Evolutionary conservation across 805 yeast species (phyloP).

Genomic region (Nakazawaea wickerhamii): DNA sequence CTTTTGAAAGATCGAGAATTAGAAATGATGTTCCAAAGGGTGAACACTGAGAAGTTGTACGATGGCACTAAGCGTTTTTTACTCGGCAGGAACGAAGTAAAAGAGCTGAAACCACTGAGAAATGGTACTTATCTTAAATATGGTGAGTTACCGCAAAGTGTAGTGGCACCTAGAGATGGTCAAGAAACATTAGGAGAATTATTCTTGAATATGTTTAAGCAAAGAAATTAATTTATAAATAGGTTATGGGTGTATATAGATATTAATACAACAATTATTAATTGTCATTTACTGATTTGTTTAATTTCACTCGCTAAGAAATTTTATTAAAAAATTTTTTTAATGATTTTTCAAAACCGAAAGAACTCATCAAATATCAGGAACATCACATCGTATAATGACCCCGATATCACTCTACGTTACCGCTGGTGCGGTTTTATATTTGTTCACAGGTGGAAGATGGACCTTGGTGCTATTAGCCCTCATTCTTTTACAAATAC

Average conservation of each 20-base stretch:
- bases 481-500: conserved; percentile 14
- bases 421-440: conserved; percentile 16
- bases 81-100: conserved; percentile 8
- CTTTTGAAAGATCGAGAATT: conserved; percentile 40
- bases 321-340: not conserved
- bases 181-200: conserved; percentile 26
- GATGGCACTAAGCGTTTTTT: conserved; percentile 20
- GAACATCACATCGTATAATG: too few species aligned
- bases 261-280: too few species aligned
- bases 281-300: too few species aligned
- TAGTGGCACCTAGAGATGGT: conserved; percentile 10
- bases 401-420: conserved; percentile 1
- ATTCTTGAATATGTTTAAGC: conserved; percentile 21
- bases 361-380: too few species aligned
- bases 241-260: too few species aligned
- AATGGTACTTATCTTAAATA: conserved; percentile 13
- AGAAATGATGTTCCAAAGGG: conserved; percentile 30
- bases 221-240: not conserved
- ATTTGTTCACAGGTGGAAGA: conserved; percentile 38
- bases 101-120: conserved; percentile 17
- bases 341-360: not conserved
- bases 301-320: not conserved
- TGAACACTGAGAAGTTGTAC: conserved; percentile 23
- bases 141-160: conserved; percentile 18
- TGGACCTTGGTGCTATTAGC: conserved; percentile 29